These are phyloP conservation scores for Diaporthe humulicola DNA, from an alignment of 2,329 filamentous ascomycete genomes.

Conservation along the genomic window DNA sequence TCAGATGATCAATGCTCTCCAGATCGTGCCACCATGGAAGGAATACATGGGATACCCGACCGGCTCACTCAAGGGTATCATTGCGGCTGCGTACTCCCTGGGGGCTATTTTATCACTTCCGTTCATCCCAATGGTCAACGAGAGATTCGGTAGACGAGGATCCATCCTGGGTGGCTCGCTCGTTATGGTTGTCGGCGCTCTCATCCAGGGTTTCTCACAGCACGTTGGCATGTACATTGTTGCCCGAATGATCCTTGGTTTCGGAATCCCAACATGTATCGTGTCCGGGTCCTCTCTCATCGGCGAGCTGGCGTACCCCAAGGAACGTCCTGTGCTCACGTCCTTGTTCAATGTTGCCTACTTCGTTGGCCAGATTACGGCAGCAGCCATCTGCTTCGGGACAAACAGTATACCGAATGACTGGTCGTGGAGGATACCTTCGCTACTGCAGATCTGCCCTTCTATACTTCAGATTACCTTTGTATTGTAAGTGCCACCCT, in stretches of 20 bases:
- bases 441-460: conserved; percentile 58
- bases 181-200: conserved; percentile 67
- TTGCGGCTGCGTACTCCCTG: conserved; percentile 70
- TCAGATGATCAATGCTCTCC: conserved; percentile 60
- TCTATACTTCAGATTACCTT: conserved; percentile 55
- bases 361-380: conserved; percentile 65
- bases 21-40: conserved; percentile 54
- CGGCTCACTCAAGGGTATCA: conserved; percentile 64
- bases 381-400: conserved; percentile 62
- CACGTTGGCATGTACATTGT: conserved; percentile 71
- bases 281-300: conserved; percentile 70
- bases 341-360: conserved; percentile 72
- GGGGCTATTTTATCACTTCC: conserved; percentile 71
- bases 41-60: conserved; percentile 60
- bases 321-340: conserved; percentile 70
- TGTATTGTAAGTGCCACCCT: conserved; percentile 50
- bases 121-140: conserved; percentile 68
- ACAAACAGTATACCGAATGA: conserved; percentile 54
- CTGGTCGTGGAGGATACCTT: conserved; percentile 55
- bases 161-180: conserved; percentile 69
- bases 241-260: conserved; percentile 70
- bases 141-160: conserved; percentile 67
- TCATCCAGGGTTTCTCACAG: conserved; percentile 67
- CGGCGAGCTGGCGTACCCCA: conserved; percentile 72
- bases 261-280: conserved; percentile 72